A percentile compares a stretch with the other conserved stretches of the same genome.
Conservation (phyloP, 2,329 filamentous ascomycete genomes). For the Blumeria graminis region DNA sequence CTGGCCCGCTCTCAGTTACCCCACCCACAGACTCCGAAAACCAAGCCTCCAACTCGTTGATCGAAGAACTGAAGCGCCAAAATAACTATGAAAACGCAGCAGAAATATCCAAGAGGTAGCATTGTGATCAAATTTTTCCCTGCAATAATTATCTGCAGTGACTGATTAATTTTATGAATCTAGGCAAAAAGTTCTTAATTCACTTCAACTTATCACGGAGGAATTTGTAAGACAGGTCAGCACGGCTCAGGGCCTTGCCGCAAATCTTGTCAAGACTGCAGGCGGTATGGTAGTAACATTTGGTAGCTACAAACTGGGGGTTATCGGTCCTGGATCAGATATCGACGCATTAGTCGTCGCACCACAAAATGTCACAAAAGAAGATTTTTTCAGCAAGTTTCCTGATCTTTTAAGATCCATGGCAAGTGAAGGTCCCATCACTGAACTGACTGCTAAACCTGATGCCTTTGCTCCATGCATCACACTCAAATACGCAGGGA, state of each 20-base stretch:
- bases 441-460: slow-evolving; percentile 61
- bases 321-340: slow-evolving; percentile 87
- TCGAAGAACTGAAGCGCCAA: slow-evolving; percentile 65
- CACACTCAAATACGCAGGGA: slow-evolving; percentile 74
- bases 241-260: slow-evolving; percentile 31
- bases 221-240: slow-evolving; percentile 70
- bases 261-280: slow-evolving; percentile 56
- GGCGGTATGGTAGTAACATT: slow-evolving; percentile 90
- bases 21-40: slow-evolving; percentile 59
- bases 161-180: slow-evolving; percentile 16
- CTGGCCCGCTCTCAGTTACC: slow-evolving; percentile 54
- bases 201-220: slow-evolving; percentile 56
- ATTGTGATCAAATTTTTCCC: not conserved
- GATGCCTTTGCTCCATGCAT: slow-evolving; percentile 94
- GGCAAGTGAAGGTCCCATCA: slow-evolving; percentile 55
- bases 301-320: slow-evolving; percentile 82
- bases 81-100: slow-evolving; percentile 75
- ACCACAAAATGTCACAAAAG: slow-evolving; percentile 66
- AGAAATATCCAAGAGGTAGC: slow-evolving; percentile 61
- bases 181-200: slow-evolving; percentile 34
- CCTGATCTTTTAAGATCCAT: slow-evolving; percentile 56
- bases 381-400: slow-evolving; percentile 82
- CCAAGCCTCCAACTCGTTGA: slow-evolving; percentile 50
- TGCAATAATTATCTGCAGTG: not conserved
- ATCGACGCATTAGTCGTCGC: slow-evolving; percentile 90